phyloP scores from a whole-genome alignment of 2,329 filamentous ascomycete genomes.

The Chalaropsis ovoidea region DNA sequence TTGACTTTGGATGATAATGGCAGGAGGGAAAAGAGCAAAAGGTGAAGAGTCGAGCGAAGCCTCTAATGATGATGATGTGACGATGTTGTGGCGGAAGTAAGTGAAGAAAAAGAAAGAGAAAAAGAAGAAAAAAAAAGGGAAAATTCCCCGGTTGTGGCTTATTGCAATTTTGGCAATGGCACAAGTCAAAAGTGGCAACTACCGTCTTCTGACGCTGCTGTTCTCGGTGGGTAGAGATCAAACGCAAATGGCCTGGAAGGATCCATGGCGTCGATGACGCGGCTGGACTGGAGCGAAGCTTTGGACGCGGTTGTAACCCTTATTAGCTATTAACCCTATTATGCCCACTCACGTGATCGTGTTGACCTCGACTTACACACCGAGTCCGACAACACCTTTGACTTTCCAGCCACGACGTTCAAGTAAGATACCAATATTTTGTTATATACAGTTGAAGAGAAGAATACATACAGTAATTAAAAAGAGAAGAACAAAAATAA shows the following conservation, averaged over 20 bases:
- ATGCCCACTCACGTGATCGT: too few relatives aligned
- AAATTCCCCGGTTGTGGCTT: background rate
- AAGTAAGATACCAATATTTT: background rate
- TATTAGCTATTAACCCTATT: too few relatives aligned
- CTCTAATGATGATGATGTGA: background rate
- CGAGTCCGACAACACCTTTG: too few relatives aligned
- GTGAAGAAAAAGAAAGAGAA: background rate
- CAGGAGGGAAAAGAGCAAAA: background rate
- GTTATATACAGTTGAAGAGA: constrained; percentile 5
- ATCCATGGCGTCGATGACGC: constrained; percentile 13
- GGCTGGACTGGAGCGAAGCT: background rate
- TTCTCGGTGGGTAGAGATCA: background rate
- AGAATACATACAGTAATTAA: background rate
- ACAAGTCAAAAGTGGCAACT: constrained; percentile 13
- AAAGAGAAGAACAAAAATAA: background rate
- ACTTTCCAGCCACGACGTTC: too few relatives aligned
- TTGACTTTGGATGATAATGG: constrained; percentile 7
- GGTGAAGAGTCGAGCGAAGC: background rate
- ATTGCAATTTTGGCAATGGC: constrained; percentile 1
- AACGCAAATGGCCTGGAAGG: constrained; percentile 2
- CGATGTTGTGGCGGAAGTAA: background rate
- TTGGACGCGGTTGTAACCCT: background rate
- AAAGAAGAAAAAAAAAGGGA: constrained; percentile 3
- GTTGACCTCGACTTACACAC: too few relatives aligned
- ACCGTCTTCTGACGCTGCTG: background rate